A percentile compares a stretch with the other conserved stretches of the same genome.
phyloP scores from a whole-genome alignment of 2,329 filamentous ascomycete species.

The Calycina herbarum region DNA sequence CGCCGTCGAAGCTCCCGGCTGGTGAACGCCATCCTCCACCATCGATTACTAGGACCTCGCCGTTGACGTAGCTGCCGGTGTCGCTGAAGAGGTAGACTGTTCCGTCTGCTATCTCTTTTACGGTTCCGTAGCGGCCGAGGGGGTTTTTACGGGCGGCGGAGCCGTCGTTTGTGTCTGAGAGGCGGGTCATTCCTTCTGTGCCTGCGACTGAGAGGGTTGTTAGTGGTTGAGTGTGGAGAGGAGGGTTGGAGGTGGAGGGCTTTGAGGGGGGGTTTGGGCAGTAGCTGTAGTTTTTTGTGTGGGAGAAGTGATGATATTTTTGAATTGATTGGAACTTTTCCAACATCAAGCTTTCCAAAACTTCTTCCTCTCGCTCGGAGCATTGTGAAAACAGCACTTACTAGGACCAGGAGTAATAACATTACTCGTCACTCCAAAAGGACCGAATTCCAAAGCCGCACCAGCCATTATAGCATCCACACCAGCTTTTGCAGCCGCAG shows the following conservation, averaged over 20 bases:
- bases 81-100: constrained; percentile 88
- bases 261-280: no score
- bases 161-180: constrained; percentile 41
- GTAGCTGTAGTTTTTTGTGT: no score
- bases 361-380: no score
- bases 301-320: no score
- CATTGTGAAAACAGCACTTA: background rate
- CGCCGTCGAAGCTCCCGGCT: constrained; percentile 25
- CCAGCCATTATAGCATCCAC: constrained; percentile 82
- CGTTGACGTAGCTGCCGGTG: constrained; percentile 82
- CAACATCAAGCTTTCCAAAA: no score
- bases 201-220: constrained; percentile 59
- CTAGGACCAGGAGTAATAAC: constrained; percentile 77
- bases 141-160: constrained; percentile 49
- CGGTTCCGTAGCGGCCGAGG: constrained; percentile 71
- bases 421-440: constrained; percentile 82
- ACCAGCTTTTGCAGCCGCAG: constrained; percentile 86
- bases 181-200: constrained; percentile 77
- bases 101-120: constrained; percentile 89
- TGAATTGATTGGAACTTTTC: no score
- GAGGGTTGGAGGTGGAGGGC: background rate
- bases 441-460: constrained; percentile 86
- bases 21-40: constrained; percentile 41
- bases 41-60: constrained; percentile 75
- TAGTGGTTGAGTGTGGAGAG: background rate